Evolutionary conservation across 1,139 yeast genomes (phyloP), one percentile per base, ranked within the genome.

Genomic region (Yamadazyma epiphylla): DNA sequence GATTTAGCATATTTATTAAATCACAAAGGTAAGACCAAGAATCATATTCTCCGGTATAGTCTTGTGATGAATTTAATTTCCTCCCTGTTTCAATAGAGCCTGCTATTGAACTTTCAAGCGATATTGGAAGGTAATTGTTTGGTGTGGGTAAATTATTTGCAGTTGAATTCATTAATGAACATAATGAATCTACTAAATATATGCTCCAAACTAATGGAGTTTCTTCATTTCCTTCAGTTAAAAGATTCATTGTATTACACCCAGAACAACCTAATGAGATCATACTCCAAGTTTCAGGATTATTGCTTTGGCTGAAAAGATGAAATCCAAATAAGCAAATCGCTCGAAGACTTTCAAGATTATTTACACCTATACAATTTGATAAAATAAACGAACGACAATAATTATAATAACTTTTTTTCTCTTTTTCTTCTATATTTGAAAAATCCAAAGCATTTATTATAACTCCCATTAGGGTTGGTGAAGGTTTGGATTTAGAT

Each of bases 81-180:
- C 25, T 21, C 10, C 16, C 10, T 6, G 10, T 8, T 13, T 21
- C 7, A 8, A 27, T 14, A 5, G 29, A 15, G 3, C 22, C 29
- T 12, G 22, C 16, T 19, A 28, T 15, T 5, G 30, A 24, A 12
- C 22, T 22, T 16, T 28, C 30, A 10, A 20, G 17, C 7, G 30
- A 16, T 7, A 28, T 23, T 5, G 30, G 30, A n/a, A 28, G n/a
- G 10, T 17, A 17, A 17, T 7, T 17, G 20, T 17, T 10, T 17
- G 10, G 10, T 7, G 7, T 17, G 20, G 7, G 20, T 7, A 17
- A 10, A 10, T 17, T 17, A 17, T 17, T 17, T 7, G 20, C 7
- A 17, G 10, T 7, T 10, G 20, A 17, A 10, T 17, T 17, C 9
- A 17, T 17, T 10, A 10, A 17, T 10, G 20, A 17, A 17, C 10